These are phyloP conservation scores for Carpinus fangiana DNA, from an alignment of 306 rosid genomes.

Conservation along the genomic window DNA sequence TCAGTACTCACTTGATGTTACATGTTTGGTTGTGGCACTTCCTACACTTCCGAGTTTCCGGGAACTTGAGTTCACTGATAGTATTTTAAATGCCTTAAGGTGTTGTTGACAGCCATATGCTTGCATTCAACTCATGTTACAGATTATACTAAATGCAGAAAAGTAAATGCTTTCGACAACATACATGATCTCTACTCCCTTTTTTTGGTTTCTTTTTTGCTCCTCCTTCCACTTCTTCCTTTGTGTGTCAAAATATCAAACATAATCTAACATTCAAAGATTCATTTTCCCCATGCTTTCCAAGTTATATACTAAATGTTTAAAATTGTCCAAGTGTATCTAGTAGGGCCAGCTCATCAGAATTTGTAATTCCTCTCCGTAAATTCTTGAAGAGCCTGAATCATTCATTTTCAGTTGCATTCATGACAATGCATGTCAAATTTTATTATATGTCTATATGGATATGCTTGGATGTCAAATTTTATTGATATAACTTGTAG, in stretches of 20 bases:
- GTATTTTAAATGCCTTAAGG: background rate
- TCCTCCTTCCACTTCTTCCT: background rate
- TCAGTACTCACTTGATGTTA: conserved; percentile 3
- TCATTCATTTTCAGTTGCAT: conserved; percentile 64
- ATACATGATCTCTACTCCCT: no score
- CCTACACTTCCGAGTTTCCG: background rate
- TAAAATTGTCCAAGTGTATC: conserved; percentile 11
- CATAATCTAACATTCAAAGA: background rate
- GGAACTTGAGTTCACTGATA: background rate
- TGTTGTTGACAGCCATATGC: background rate
- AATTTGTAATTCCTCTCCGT: conserved; percentile 68
- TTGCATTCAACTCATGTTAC: background rate
- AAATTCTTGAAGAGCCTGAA: conserved; percentile 70
- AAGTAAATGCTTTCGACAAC: background rate
- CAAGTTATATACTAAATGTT: background rate
- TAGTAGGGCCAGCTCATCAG: conserved; percentile 74
- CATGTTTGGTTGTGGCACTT: background rate
- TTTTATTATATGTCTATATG: no score
- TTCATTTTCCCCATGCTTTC: conserved; percentile 3
- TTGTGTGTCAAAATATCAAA: background rate
- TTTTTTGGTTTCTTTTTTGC: background rate
- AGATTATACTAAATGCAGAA: background rate
- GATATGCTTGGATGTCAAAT: no score
- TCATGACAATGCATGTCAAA: no score
- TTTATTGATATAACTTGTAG: no score